Base-by-base conservation (phyloP, 768 basidiomycete genomes). In the Suillus placidus region DNA sequence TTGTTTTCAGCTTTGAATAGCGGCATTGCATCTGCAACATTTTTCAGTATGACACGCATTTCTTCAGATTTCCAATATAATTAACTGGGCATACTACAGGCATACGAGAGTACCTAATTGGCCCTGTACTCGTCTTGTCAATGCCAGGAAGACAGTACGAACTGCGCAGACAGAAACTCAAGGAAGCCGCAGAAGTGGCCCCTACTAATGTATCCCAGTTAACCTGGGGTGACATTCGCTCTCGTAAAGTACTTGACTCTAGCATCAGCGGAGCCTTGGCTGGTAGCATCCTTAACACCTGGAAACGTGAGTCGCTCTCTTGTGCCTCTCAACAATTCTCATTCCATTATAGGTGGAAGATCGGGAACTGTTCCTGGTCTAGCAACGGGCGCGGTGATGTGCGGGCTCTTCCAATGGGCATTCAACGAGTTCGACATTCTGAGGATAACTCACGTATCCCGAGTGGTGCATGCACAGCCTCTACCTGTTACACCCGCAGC, bases 51-150 rank as follows among this genome's bases (percentile, higher is more conserved):
- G 89, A 80, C 37, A 12, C 16, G 12, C 38, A 20, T 60, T 20
- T 66, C 37, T 4, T 51, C 30, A 56, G 32, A 9, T 18, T 14
- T 20, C 54, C 10, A 6, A 40, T 32, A 57, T 0, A 18, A 68
- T 60, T 61, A 56, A 67, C 42, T 34, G 20, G 40, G 60, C 37
- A 55, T 61, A 18, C 68, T 61, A 18, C 68, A 95, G 94, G 86
- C 65, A 74, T 91, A 61, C 86, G 93, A 66, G 94, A 95, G 81
- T 92, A 88, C 72, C 71, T 85, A n/a, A 78, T 94, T 60, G 85
- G 85, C 54, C 94, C 94, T 1, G 64, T 85, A 1, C 77, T 94
- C 51, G 78, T 83, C 10, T 76, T 77, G 30, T 75, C 76, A 1
- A 72, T 83, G n/a, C 76, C 83, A 2, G 82, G 80, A 70, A 76